Evolutionary conservation across 2,329 filamentous ascomycete species (phyloP).

Genomic region (Aspergillus aculeatus): DNA sequence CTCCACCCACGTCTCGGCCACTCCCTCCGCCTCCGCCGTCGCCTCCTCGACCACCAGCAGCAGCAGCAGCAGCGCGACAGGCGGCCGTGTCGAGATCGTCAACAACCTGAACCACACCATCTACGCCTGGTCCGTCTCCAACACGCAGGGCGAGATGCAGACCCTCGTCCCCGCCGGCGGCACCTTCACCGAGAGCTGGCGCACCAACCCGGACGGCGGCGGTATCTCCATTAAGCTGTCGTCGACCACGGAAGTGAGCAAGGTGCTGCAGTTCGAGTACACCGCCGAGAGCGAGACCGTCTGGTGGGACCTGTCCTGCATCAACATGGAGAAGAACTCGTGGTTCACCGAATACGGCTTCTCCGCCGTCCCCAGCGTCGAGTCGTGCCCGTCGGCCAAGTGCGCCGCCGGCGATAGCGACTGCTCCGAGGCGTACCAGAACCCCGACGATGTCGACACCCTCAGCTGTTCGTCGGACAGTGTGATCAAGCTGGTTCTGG

Average conservation of each 20-base stretch:
- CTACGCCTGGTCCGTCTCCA: constrained; percentile 31
- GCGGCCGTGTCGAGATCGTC: constrained; percentile 24
- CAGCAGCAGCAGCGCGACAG: constrained; percentile 10
- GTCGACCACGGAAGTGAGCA: constrained; percentile 17
- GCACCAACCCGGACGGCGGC: constrained; percentile 30
- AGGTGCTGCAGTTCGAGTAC: constrained; percentile 36
- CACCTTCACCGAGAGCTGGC: constrained; percentile 28
- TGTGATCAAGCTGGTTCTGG: constrained; percentile 40
- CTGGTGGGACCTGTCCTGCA: constrained; percentile 35
- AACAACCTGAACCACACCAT: constrained; percentile 28
- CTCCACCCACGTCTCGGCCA: neutral
- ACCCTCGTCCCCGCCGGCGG: constrained; percentile 18
- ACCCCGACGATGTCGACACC: constrained; percentile 29
- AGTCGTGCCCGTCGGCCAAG: constrained; percentile 21
- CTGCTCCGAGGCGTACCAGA: constrained; percentile 30
- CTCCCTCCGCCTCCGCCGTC: neutral
- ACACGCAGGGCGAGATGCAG: constrained; percentile 19
- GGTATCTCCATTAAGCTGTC: constrained; percentile 36
- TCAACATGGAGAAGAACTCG: constrained; percentile 26
- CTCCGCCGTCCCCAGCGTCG: constrained; percentile 24
- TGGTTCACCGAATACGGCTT: constrained; percentile 26
- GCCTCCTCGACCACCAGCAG: neutral
- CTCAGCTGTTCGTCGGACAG: constrained; percentile 22
- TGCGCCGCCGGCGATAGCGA: constrained; percentile 26
- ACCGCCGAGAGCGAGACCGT: constrained; percentile 24